Evolutionary conservation across 2,329 filamentous ascomycete species (phyloP).

Genomic region (Penicillium hordei): DNA sequence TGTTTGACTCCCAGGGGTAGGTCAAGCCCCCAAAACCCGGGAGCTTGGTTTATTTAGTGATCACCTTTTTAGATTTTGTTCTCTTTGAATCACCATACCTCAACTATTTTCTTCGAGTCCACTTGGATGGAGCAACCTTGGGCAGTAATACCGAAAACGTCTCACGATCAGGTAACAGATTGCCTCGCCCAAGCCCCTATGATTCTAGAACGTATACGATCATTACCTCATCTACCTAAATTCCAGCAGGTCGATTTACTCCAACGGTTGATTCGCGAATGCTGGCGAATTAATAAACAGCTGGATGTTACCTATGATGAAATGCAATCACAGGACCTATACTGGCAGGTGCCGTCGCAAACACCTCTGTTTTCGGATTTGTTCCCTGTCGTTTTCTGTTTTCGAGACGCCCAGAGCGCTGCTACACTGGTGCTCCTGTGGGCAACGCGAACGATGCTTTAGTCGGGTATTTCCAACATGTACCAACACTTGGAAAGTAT

Average conservation of each 20-base stretch:
- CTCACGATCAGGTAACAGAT: conserved; percentile 32
- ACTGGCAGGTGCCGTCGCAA: not conserved
- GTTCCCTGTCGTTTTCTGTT: conserved; percentile 35
- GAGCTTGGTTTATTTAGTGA: not conserved
- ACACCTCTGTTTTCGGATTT: conserved; percentile 1
- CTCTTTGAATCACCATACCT: not conserved
- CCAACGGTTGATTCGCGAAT: not conserved
- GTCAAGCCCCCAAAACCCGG: not conserved
- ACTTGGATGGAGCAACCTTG: conserved; percentile 36
- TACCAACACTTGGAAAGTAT: conserved; percentile 25
- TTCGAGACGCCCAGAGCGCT: conserved; percentile 24
- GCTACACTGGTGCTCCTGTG: conserved; percentile 34
- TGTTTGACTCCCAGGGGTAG: conserved; percentile 21
- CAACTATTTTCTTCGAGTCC: conserved; percentile 10
- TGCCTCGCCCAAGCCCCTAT: conserved; percentile 28
- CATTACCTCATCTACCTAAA: conserved; percentile 3
- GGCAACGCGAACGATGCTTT: conserved; percentile 35
- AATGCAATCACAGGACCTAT: not conserved
- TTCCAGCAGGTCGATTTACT: not conserved
- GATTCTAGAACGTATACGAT: conserved; percentile 22
- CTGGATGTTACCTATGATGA: not conserved
- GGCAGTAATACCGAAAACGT: conserved; percentile 26
- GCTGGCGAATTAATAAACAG: not conserved
- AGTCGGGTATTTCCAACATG: conserved; percentile 35
- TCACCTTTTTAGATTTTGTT: not conserved